These are phyloP conservation scores for Crinitomyces ghanaensis DNA, from an alignment of 805 yeast genomes.

Conservation along the genomic window DNA sequence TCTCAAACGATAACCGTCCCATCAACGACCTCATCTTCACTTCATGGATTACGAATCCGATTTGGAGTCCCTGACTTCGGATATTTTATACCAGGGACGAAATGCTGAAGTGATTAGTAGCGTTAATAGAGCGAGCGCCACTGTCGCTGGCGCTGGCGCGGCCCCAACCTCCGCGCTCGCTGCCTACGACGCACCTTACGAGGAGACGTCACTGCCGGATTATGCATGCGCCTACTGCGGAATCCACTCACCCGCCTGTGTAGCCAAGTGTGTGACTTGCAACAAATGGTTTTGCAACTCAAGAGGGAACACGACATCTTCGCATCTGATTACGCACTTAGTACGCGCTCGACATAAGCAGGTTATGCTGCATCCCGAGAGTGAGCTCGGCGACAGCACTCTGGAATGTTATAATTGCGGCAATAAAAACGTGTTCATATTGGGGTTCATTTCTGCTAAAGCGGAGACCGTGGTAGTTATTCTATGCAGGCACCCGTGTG, in stretches of 20 bases:
- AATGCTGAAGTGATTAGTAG: too few relatives aligned
- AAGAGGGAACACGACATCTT: constrained; percentile 43
- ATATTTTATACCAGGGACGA: constrained; percentile 18
- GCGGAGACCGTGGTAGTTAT: constrained; percentile 78
- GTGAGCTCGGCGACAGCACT: constrained; percentile 76
- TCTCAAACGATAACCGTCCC: too few relatives aligned
- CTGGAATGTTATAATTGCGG: constrained; percentile 91
- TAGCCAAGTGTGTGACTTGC: constrained; percentile 68
- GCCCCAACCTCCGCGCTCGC: constrained; percentile 14
- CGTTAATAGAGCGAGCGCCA: neutral
- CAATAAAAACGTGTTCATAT: constrained; percentile 58
- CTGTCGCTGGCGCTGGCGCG: constrained; percentile 9
- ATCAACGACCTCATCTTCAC: neutral
- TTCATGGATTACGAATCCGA: constrained; percentile 16
- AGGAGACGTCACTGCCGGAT: constrained; percentile 25
- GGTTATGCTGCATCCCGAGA: constrained; percentile 65
- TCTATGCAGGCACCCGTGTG: constrained; percentile 78
- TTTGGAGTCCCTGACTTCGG: constrained; percentile 20
- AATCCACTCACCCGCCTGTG: constrained; percentile 47
- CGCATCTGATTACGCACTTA: constrained; percentile 79
- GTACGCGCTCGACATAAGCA: constrained; percentile 67
- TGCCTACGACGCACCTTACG: constrained; percentile 8
- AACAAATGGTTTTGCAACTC: constrained; percentile 86
- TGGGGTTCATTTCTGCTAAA: constrained; percentile 84
- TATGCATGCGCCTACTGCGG: constrained; percentile 65